phyloP scores from a whole-genome alignment of 2,329 filamentous ascomycete species.

The Penicillium sp. region DNA sequence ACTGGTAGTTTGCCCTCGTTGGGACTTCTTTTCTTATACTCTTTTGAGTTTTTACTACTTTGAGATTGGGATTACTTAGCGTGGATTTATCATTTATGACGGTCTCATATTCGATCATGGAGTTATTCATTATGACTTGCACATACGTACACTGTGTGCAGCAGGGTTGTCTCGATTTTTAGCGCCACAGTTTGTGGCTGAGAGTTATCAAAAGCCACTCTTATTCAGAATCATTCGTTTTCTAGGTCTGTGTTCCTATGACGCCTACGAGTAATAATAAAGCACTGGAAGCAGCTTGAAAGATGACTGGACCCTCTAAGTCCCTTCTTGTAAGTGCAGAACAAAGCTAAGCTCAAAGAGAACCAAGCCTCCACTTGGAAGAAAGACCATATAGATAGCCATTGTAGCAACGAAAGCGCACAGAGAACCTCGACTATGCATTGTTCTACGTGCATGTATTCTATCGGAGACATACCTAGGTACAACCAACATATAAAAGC shows the following conservation, averaged over 20 bases:
- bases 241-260: background rate
- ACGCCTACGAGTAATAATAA: background rate
- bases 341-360: background rate
- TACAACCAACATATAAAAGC: background rate
- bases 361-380: background rate
- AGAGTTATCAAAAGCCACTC: background rate
- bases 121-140: constrained; percentile 21
- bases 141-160: constrained; percentile 3
- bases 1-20: constrained; percentile 21
- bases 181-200: background rate
- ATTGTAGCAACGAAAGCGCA: background rate
- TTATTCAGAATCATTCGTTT: background rate
- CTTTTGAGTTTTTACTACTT: background rate
- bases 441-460: background rate
- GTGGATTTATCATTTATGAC: constrained; percentile 1
- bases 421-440: no score
- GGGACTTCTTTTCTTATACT: background rate
- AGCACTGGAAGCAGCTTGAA: background rate
- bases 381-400: background rate
- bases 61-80: constrained; percentile 3
- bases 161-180: constrained; percentile 6
- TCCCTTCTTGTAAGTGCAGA: background rate
- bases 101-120: constrained; percentile 3
- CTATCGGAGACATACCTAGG: no score
- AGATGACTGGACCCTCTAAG: background rate